Evolutionary conservation across 129 eudicot genomes (phyloP).

Genomic region (Artemisia annua): DNA sequence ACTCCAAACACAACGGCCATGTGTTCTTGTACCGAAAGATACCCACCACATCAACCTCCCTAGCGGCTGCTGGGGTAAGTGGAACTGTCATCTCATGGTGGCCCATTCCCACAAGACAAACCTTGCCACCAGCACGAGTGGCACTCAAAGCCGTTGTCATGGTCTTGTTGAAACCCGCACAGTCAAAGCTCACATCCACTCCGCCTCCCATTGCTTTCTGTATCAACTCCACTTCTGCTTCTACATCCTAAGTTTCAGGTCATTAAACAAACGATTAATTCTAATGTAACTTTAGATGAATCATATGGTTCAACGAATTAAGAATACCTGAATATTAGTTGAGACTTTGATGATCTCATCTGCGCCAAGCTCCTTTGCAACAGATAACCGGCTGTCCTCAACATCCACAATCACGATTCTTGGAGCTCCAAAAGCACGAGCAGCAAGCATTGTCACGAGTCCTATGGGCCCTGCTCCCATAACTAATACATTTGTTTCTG

Average conservation of each 20-base stretch:
- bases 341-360: slow-evolving; percentile 62
- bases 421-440: slow-evolving; percentile 79
- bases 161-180: slow-evolving; percentile 76
- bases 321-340: slow-evolving; percentile 51
- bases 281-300: not conserved
- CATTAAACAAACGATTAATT: not conserved
- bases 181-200: slow-evolving; percentile 66
- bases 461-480: slow-evolving; percentile 81
- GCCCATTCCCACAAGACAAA: slow-evolving; percentile 75
- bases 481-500: slow-evolving; percentile 58
- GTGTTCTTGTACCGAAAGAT: slow-evolving; percentile 75
- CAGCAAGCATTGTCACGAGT: slow-evolving; percentile 62
- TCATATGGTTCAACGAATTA: not conserved
- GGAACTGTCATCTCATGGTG: slow-evolving; percentile 72
- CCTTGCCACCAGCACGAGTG: slow-evolving; percentile 65
- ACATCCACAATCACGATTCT: slow-evolving; percentile 63
- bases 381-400: slow-evolving; percentile 55
- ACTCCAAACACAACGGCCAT: slow-evolving; percentile 71
- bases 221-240: slow-evolving; percentile 48
- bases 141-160: slow-evolving; percentile 63
- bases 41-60: slow-evolving; percentile 81
- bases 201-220: slow-evolving; percentile 55
- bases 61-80: slow-evolving; percentile 72
- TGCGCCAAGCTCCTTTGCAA: slow-evolving; percentile 69
- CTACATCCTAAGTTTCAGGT: slow-evolving; percentile 40